Conservation (phyloP, 1,284 basidiomycete species). For the Coniferiporia weirii region DNA sequence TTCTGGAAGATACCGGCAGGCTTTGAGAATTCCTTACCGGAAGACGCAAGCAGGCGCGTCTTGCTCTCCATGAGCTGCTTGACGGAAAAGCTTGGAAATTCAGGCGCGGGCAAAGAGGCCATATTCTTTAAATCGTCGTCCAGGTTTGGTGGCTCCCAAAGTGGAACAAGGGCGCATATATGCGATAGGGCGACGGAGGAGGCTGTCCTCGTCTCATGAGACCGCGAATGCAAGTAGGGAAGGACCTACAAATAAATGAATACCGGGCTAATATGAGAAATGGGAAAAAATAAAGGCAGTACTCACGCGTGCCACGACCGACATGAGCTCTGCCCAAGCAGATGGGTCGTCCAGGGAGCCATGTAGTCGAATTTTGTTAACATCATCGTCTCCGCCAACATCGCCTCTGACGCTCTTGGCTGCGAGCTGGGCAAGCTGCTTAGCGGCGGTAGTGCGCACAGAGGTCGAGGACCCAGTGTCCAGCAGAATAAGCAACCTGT, state of each 20-base stretch:
- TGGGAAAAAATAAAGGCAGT: constrained; percentile 7
- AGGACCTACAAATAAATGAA: constrained; percentile 54
- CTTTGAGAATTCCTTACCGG: constrained; percentile 80
- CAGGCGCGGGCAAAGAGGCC: constrained; percentile 36
- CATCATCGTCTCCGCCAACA: constrained; percentile 75
- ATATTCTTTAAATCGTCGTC: constrained; percentile 28
- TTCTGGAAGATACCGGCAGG: constrained; percentile 65
- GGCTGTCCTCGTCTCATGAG: constrained; percentile 80
- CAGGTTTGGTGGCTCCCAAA: constrained; percentile 60
- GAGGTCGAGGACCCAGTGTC: constrained; percentile 86
- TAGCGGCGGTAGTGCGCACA: constrained; percentile 85
- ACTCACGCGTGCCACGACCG: constrained; percentile 73
- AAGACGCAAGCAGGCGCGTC: constrained; percentile 77
- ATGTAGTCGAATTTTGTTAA: constrained; percentile 58
- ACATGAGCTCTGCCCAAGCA: constrained; percentile 77
- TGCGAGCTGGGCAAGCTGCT: constrained; percentile 88
- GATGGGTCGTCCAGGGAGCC: constrained; percentile 55
- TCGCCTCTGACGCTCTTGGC: constrained; percentile 77
- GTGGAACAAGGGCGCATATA: constrained; percentile 78
- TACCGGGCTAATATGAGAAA: too few species aligned
- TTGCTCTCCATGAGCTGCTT: constrained; percentile 70
- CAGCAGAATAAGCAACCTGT: constrained; percentile 85
- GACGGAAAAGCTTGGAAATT: constrained; percentile 72
- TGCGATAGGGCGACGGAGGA: constrained; percentile 82
- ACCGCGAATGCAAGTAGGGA: constrained; percentile 84